Percentiles rank a stretch among this genome's conserved stretches.
phyloP scores from a whole-genome alignment of 805 yeast genomes.

The Saturnispora diversa region DNA sequence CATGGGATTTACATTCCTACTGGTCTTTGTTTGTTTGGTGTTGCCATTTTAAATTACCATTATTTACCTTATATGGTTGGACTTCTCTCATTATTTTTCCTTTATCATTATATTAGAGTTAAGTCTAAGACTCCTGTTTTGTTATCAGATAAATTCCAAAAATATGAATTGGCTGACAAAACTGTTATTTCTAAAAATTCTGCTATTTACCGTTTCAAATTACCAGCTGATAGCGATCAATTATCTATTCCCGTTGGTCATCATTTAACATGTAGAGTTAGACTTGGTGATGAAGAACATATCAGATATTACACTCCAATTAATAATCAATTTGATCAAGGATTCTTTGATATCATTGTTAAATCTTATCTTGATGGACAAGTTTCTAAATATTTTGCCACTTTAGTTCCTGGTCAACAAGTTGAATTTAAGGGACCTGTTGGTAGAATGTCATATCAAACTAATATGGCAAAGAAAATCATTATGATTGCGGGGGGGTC shows the following conservation, averaged over 20 bases:
- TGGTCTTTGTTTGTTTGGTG: conserved; percentile 52
- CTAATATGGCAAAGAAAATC: conserved; percentile 54
- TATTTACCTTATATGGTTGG: conserved; percentile 40
- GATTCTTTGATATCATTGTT: conserved; percentile 68
- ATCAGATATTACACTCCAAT: conserved; percentile 72
- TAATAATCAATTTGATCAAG: conserved; percentile 58
- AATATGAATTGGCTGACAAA: conserved; percentile 64
- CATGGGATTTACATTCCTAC: conserved; percentile 73
- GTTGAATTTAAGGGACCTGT: conserved; percentile 75
- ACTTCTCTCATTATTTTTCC: conserved; percentile 33
- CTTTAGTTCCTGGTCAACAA: conserved; percentile 53
- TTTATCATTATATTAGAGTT: conserved; percentile 31
- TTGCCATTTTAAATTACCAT: conserved; percentile 42
- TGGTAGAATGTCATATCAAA: conserved; percentile 54
- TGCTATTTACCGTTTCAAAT: conserved; percentile 66
- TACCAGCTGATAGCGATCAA: conserved; percentile 51
- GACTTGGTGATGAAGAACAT: conserved; percentile 42
- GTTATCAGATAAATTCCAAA: conserved; percentile 47
- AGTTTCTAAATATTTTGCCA: conserved; percentile 61
- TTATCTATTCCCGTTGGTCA: conserved; percentile 68
- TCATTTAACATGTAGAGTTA: conserved; percentile 52
- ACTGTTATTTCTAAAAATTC: conserved; percentile 63
- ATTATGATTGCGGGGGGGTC: conserved; percentile 79
- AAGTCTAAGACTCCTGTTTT: conserved; percentile 34
- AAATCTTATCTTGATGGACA: conserved; percentile 68